Evolutionary conservation across 2,329 filamentous ascomycete genomes (phyloP), one percentile per base, ranked within the genome.

Genomic region (Blastomyces parvus): DNA sequence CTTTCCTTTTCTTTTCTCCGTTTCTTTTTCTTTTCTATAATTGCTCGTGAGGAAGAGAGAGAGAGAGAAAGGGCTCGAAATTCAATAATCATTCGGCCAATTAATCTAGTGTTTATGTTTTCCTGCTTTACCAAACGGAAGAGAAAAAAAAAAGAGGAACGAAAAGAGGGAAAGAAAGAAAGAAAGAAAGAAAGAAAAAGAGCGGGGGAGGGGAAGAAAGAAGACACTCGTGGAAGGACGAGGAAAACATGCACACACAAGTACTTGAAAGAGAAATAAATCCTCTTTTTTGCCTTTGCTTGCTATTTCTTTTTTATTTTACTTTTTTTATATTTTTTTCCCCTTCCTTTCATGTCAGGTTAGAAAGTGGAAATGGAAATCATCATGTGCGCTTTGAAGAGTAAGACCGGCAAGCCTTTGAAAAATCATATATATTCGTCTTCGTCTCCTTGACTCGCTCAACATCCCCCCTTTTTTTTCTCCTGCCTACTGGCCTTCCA

Each of bases 361-460:
- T 56, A 56, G 53, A 56, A 56, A 56, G 30, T 13, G 30, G 30
- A 56, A 56, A 56, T 56, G 30, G 33, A 33, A 38, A n/a, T 56
- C 22, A 38, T 22, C 30, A 36, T 56, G 48, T 52, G 48, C 48
- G 25, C 48, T 52, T 30, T 30, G 48, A 52, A 13, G 22, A 50
- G 46, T 55, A n/a, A n/a, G 36, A 36, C 52, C 36, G 27, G 14
- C 27, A 55, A 22, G 27, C 30, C 8, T 55, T 55, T 36, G 52
- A 36, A 55, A 56, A 56, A 38, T 38, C 33, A 33, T 11, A 38
- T 52, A 27, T 27, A 27, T 14, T 52, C 11, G 5, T 27, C n/a
- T 27, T 52, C 4, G 11, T 48, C n/a, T 48, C n/a, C 11, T 13
- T 25, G 4, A 1, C 22, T 13, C 11, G 8, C 19, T 11, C n/a